Conservation (phyloP, 805 yeast species). For the Candida namnaoensis region DNA sequence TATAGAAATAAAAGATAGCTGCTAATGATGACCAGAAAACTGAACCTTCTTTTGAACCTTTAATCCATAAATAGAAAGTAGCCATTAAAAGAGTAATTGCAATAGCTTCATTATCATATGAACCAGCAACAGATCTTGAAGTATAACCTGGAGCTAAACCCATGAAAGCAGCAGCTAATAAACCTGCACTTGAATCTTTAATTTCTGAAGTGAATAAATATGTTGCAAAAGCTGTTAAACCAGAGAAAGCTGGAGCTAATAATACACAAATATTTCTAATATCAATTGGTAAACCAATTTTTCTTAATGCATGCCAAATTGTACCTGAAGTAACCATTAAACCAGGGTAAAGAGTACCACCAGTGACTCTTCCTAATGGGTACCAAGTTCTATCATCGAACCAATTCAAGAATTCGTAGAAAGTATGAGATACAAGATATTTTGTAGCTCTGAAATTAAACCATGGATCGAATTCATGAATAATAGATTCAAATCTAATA, state of each 20-base stretch:
- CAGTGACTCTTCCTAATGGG: constrained; percentile 97
- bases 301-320: constrained; percentile 64
- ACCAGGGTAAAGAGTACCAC: constrained; percentile 97
- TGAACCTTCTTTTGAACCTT: constrained; percentile 86
- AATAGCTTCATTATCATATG: constrained; percentile 98
- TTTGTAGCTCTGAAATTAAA: constrained; percentile 95
- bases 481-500: constrained; percentile 89
- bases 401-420: constrained; percentile 93
- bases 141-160: constrained; percentile 98
- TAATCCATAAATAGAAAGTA: constrained; percentile 93
- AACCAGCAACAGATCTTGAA: constrained; percentile 97
- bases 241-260: constrained; percentile 94
- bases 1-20: constrained; percentile 88
- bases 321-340: constrained; percentile 95
- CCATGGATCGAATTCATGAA: constrained; percentile 98
- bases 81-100: constrained; percentile 95
- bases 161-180: constrained; percentile 88
- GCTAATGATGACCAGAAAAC: constrained; percentile 76
- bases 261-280: constrained; percentile 93
- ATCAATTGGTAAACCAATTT: constrained; percentile 75
- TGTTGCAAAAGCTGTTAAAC: constrained; percentile 84
- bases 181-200: constrained; percentile 84
- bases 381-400: constrained; percentile 99
- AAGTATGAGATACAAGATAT: constrained; percentile 75
- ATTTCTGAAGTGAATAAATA: constrained; percentile 83